Conservation (phyloP, 2,329 filamentous ascomycete genomes). For the Fusarium oligoseptatum region DNA sequence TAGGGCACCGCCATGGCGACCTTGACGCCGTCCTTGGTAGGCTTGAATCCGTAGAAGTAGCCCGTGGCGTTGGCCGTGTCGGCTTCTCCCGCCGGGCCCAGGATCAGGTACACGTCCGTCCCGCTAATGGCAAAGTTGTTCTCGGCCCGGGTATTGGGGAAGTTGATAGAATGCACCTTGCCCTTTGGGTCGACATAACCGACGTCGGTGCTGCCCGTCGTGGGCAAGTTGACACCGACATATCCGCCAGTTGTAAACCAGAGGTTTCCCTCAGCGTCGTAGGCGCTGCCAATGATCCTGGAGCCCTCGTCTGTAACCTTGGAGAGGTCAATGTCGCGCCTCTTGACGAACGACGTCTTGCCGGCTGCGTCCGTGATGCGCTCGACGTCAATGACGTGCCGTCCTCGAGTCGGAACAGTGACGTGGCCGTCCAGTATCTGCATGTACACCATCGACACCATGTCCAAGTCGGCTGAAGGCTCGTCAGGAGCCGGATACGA, state of each 20-base stretch:
- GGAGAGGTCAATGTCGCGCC: background rate
- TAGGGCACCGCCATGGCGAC: background rate
- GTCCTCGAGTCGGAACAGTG: background rate
- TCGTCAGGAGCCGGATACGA: background rate
- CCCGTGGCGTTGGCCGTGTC: background rate
- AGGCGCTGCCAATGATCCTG: background rate
- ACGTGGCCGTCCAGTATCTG: background rate
- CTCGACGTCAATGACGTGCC: background rate
- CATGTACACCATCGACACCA: background rate
- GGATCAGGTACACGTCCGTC: background rate
- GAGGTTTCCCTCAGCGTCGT: background rate
- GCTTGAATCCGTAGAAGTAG: background rate
- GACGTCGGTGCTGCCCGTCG: background rate
- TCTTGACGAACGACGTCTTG: background rate
- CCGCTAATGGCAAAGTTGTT: background rate
- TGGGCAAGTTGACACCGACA: background rate
- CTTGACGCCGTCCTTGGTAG: background rate
- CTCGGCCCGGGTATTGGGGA: background rate
- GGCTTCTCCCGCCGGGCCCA: background rate
- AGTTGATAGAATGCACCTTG: background rate
- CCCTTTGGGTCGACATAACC: background rate
- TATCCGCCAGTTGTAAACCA: background rate
- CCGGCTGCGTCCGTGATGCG: background rate
- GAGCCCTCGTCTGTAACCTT: background rate
- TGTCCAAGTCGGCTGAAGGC: background rate